phyloP scores from a whole-genome alignment of 1,284 basidiomycete genomes.

The Naganishia sp. region DNA sequence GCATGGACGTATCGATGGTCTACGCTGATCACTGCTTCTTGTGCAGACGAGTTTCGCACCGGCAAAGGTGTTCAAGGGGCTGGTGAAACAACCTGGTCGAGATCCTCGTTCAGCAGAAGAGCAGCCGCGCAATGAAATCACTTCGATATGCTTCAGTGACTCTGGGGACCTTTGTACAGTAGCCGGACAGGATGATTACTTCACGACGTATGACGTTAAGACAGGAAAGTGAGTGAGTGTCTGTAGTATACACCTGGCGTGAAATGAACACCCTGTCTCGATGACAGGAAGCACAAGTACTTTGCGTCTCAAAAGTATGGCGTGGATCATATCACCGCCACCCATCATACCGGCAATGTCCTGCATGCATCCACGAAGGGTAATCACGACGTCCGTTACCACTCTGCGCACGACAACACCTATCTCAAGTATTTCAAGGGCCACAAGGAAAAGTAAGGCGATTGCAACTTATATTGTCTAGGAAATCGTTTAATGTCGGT shows the following conservation, averaged over 20 bases:
- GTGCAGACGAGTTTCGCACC: constrained; percentile 53
- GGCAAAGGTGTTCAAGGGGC: constrained; percentile 80
- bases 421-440: constrained; percentile 95
- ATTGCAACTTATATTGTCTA: neutral
- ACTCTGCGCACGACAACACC: constrained; percentile 92
- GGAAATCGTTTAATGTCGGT: neutral
- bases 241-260: constrained; percentile 35
- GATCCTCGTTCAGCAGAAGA: constrained; percentile 11
- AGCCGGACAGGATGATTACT: constrained; percentile 88
- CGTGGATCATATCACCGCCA: constrained; percentile 88
- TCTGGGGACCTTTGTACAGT: constrained; percentile 82
- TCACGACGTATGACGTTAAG: constrained; percentile 83
- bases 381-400: constrained; percentile 89
- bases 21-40: neutral
- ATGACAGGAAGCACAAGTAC: constrained; percentile 66
- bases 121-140: constrained; percentile 58
- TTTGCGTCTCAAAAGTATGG: constrained; percentile 96
- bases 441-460: constrained; percentile 69
- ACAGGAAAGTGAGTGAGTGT: constrained; percentile 79
- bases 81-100: constrained; percentile 62
- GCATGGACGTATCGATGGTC: neutral
- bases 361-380: constrained; percentile 93
- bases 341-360: constrained; percentile 81
- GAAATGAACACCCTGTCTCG: constrained; percentile 12
- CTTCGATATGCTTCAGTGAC: constrained; percentile 87